A percentile compares a stretch with the other conserved stretches of the same genome.
phyloP scores from a whole-genome alignment of 2,329 filamentous ascomycete genomes.

The Xylaria sp. region DNA sequence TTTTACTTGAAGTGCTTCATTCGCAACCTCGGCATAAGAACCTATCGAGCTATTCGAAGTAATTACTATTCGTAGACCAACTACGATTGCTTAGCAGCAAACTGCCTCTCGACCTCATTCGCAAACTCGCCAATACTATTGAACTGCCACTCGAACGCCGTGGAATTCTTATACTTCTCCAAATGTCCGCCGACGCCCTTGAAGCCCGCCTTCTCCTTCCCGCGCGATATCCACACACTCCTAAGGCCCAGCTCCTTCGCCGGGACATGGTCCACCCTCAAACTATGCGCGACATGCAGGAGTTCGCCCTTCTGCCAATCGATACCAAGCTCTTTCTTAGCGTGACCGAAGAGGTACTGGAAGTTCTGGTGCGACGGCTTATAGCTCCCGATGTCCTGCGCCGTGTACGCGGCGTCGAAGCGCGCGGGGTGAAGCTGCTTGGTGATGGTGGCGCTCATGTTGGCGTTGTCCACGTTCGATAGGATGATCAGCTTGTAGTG shows the following conservation, averaged over 20 bases:
- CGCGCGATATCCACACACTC: conserved; percentile 72
- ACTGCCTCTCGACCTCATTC: conserved; percentile 54
- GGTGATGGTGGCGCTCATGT: conserved; percentile 44
- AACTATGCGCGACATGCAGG: conserved; percentile 74
- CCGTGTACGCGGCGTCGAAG: conserved; percentile 74
- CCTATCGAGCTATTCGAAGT: background rate
- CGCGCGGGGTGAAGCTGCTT: conserved; percentile 57
- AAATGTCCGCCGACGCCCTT: conserved; percentile 35
- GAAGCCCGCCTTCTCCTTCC: conserved; percentile 50
- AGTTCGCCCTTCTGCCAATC: conserved; percentile 60
- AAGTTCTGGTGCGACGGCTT: conserved; percentile 75
- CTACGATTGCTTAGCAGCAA: conserved; percentile 43
- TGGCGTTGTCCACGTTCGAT: conserved; percentile 57
- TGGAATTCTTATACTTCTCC: conserved; percentile 42
- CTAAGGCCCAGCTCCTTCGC: conserved; percentile 68
- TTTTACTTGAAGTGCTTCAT: background rate
- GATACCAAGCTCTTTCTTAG: conserved; percentile 64
- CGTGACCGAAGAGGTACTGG: conserved; percentile 67
- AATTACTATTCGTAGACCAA: background rate
- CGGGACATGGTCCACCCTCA: conserved; percentile 74
- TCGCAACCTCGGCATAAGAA: background rate
- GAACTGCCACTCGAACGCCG: conserved; percentile 52
- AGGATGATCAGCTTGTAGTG: conserved; percentile 69
- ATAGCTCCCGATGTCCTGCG: conserved; percentile 76
- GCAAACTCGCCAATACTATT: conserved; percentile 54